These are phyloP conservation scores for Cladophialophora exuberans DNA, from an alignment of 2,329 filamentous ascomycete genomes.

Conservation along the genomic window DNA sequence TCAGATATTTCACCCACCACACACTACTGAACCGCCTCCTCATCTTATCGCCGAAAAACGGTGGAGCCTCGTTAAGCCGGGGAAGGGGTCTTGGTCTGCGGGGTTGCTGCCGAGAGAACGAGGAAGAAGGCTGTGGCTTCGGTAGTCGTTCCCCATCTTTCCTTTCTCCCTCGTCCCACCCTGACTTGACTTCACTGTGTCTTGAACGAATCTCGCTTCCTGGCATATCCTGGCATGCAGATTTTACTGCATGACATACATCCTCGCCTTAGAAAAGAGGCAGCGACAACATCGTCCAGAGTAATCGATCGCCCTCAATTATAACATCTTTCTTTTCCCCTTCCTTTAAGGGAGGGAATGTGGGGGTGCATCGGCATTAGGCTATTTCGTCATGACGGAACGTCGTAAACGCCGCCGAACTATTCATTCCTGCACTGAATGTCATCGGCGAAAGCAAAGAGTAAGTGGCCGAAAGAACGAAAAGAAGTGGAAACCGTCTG, in stretches of 20 bases:
- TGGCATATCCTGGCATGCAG: no score
- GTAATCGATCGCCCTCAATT: no score
- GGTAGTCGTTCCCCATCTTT: no score
- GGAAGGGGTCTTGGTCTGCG: background rate
- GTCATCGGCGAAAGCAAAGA: background rate
- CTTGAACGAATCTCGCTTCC: no score
- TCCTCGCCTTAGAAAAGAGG: no score
- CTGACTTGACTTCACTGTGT: no score
- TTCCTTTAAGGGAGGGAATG: background rate
- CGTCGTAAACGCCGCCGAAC: background rate
- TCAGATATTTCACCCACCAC: background rate
- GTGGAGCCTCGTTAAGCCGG: background rate
- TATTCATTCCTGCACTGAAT: background rate
- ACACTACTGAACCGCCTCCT: background rate
- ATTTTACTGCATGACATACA: no score
- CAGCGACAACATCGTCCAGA: no score
- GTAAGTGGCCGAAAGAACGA: background rate
- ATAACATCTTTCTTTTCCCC: background rate
- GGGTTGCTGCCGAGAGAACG: background rate
- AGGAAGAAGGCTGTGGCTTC: no score
- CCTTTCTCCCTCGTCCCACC: no score
- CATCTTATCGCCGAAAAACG: background rate
- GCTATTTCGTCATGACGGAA: background rate
- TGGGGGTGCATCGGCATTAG: background rate
- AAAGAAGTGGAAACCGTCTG: background rate